Base-by-base conservation (phyloP, 2,329 filamentous ascomycete genomes). In the Monilinia polystroma region DNA sequence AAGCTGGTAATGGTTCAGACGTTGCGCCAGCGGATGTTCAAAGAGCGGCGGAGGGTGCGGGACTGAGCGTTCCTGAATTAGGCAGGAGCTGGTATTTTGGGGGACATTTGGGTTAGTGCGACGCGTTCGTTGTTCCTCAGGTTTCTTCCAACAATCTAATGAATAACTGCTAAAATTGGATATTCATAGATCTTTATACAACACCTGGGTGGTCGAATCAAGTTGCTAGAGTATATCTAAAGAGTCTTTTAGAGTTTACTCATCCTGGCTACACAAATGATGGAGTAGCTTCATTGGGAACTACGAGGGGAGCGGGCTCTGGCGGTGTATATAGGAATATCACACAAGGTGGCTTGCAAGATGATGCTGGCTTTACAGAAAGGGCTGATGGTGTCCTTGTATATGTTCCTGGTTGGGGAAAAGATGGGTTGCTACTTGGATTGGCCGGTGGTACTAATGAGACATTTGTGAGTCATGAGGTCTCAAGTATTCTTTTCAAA, bases 71-170 rank as follows among this genome's bases (percentile, higher is more conserved):
- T 0, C 85, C 89, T 0, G 85, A 87, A 64, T 78, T 92, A 0
- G 90, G 90, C 0, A 78, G 89, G 57, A 91, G 88, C 43, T 93
- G 87, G 81, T 93, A 92, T 76, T 93, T 93, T 77, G 90, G 90
- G 35, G 90, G 90, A 0, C 90, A 93, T 76, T 56, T 68, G 53
- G 63, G 58, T 60, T 11, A 60, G 58, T 35, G n/a, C 23, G 20
- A 51, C 20, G 4, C 35, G n/a, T 23, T n/a, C 16, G 3, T 58
- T n/a, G 11, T 16, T 47, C 10, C 8, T 51, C 23, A 16, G 7
- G 3, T n/a, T 18, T 29, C 38, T n/a, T 18, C 47, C 26, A 18
- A 29, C 10, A 20, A 26, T 41, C 16, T 0, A 35, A 26, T 26
- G 41, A 18, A 18, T 11, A 5, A 35, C 18, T 58, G 43, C 53